Evolutionary conservation across 2,329 filamentous ascomycete genomes (phyloP).

Genomic region (Epichloe gansuensis): DNA sequence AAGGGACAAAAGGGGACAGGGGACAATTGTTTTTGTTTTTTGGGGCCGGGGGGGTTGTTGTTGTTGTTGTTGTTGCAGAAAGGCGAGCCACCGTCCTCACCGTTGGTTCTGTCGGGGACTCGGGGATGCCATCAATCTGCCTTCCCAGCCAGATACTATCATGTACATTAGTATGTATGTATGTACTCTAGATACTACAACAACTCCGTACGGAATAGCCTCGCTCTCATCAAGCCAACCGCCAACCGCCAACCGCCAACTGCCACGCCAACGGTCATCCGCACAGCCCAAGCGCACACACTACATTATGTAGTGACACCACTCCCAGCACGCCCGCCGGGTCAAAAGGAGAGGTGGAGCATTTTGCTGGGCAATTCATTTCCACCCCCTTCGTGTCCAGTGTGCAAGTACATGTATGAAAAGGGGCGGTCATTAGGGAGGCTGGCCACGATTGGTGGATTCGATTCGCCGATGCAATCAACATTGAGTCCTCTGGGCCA

Average conservation of each 20-base stretch:
- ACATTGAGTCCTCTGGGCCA: no score
- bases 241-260: neutral
- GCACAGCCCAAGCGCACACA: neutral
- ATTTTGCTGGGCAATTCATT: conserved; percentile 8
- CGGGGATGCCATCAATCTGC: no score
- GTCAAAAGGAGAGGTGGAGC: conserved; percentile 10
- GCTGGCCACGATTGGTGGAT: neutral
- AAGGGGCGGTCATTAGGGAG: neutral
- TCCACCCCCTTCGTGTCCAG: conserved; percentile 3
- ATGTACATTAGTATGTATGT: no score
- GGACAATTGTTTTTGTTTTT: conserved; percentile 2
- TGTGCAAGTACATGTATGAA: neutral
- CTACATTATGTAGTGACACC: neutral
- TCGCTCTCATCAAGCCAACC: no score
- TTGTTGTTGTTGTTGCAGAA: no score
- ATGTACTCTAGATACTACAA: no score
- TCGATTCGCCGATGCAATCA: neutral
- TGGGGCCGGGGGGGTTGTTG: no score
- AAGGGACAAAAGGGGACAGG: conserved; percentile 4
- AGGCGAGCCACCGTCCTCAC: conserved; percentile 12
- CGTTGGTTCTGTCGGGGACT: conserved; percentile 10
- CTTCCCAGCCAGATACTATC: no score
- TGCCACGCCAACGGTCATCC: neutral
- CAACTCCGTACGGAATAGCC: no score
- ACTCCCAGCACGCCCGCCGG: neutral